phyloP scores from a whole-genome alignment of 805 yeast genomes.

The Candida montana region DNA sequence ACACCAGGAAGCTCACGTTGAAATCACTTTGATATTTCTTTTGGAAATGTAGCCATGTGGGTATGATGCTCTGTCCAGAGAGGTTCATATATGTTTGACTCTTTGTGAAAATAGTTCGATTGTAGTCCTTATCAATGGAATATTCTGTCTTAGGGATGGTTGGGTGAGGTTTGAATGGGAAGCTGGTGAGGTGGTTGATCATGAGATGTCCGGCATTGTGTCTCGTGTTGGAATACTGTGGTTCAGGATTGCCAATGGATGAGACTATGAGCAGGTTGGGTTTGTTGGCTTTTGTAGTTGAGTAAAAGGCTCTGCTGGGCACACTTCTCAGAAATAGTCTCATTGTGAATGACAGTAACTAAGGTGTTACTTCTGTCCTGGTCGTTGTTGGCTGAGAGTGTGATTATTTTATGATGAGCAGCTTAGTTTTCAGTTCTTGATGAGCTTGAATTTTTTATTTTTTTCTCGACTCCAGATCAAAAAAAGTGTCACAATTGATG shows the following conservation, averaged over 20 bases:
- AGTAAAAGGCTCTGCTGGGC: background rate
- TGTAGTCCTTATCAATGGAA: conserved; percentile 7
- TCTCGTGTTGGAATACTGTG: conserved; percentile 52
- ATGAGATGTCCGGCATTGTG: conserved; percentile 75
- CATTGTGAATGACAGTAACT: no score
- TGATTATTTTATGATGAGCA: no score
- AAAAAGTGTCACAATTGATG: no score
- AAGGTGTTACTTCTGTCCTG: no score
- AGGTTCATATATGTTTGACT: conserved; percentile 63
- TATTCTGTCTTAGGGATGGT: conserved; percentile 1
- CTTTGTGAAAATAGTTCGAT: conserved; percentile 42
- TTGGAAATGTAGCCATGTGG: conserved; percentile 39
- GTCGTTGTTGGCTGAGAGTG: no score
- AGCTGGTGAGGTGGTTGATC: conserved; percentile 31
- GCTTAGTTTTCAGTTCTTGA: no score
- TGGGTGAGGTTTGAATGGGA: conserved; percentile 3
- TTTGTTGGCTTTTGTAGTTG: conserved; percentile 8
- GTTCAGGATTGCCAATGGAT: conserved; percentile 77
- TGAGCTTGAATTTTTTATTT: no score
- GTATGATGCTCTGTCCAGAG: conserved; percentile 54
- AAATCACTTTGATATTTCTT: conserved; percentile 19
- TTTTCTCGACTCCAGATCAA: no score
- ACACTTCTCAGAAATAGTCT: background rate
- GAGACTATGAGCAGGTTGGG: conserved; percentile 30
- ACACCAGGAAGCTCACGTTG: conserved; percentile 44